phyloP scores from a whole-genome alignment of 257 asterid genomes.

The Jacaranda mimosifolia region DNA sequence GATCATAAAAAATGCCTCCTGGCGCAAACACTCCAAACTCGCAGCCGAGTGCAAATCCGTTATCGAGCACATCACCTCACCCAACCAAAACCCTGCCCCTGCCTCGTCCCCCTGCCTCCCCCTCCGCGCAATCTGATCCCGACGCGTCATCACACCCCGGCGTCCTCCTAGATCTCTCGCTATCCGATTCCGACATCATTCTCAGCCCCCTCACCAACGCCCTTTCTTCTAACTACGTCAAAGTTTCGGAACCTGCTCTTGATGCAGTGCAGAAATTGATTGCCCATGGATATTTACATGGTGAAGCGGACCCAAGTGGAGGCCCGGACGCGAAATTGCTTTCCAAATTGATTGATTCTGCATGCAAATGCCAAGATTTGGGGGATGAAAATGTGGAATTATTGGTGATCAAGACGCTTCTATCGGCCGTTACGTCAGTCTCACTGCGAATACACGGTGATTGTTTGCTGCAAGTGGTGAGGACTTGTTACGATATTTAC shows the following conservation, averaged over 20 bases:
- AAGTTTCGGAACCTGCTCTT: constrained; percentile 87
- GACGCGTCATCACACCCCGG: constrained; percentile 68
- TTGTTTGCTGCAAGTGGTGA: constrained; percentile 83
- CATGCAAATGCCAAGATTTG: constrained; percentile 88
- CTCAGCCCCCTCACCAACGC: constrained; percentile 86
- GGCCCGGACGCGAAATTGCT: constrained; percentile 76
- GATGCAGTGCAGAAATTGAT: constrained; percentile 93
- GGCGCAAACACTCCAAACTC: constrained; percentile 97
- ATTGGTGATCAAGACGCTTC: constrained; percentile 79
- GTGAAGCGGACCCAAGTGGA: constrained; percentile 86
- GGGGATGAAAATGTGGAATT: constrained; percentile 86
- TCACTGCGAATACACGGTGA: constrained; percentile 90
- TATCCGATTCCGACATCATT: constrained; percentile 73
- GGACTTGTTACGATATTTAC: constrained; percentile 91
- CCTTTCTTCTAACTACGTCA: constrained; percentile 62
- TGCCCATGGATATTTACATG: constrained; percentile 86
- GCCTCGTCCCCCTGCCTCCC: constrained; percentile 62
- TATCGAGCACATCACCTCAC: constrained; percentile 70
- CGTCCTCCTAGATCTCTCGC: constrained; percentile 75
- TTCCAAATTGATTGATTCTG: constrained; percentile 76
- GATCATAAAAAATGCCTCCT: constrained; percentile 83
- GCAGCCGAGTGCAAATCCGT: constrained; percentile 89
- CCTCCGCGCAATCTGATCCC: constrained; percentile 59
- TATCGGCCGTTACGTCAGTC: constrained; percentile 86
- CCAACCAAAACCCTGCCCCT: constrained; percentile 56